Conservation (phyloP, 2,329 filamentous ascomycete genomes). For the Venturia carpophila region DNA sequence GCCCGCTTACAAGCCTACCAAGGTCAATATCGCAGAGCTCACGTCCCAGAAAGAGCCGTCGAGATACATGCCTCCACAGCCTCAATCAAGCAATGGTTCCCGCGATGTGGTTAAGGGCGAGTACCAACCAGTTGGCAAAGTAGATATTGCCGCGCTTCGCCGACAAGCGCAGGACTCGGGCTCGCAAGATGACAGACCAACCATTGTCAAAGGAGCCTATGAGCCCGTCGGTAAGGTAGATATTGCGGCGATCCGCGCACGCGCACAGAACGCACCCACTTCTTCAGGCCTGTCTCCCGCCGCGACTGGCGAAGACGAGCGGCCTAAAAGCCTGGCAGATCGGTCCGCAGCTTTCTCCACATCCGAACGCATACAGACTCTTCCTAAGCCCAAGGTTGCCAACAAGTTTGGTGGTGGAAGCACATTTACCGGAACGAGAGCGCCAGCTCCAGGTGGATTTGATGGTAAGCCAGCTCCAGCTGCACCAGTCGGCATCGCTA, state of each 20-base stretch:
- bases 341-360: slow-evolving; percentile 65
- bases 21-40: slow-evolving; percentile 85
- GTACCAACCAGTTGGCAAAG: slow-evolving; percentile 92
- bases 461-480: slow-evolving; percentile 52
- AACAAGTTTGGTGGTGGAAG: slow-evolving; percentile 73
- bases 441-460: slow-evolving; percentile 66
- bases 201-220: slow-evolving; percentile 83
- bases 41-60: slow-evolving; percentile 63
- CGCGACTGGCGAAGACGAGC: slow-evolving; percentile 41
- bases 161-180: slow-evolving; percentile 59
- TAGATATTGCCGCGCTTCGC: slow-evolving; percentile 91
- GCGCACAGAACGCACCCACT: slow-evolving; percentile 51
- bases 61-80: slow-evolving; percentile 45
- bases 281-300: slow-evolving; percentile 35
- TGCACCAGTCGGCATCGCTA: slow-evolving; percentile 67
- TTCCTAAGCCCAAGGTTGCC: slow-evolving; percentile 91
- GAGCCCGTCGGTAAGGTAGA: slow-evolving; percentile 95
- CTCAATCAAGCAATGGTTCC: slow-evolving; percentile 38
- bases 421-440: slow-evolving; percentile 79
- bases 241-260: slow-evolving; percentile 85
- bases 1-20: slow-evolving; percentile 88
- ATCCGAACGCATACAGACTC: slow-evolving; percentile 66
- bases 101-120: slow-evolving; percentile 70
- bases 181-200: slow-evolving; percentile 65
- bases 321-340: slow-evolving; percentile 61